Percentiles rank a stretch among this genome's conserved stretches.
Evolutionary conservation across 2,329 filamentous ascomycete genomes (phyloP).

Genomic region (Talaromyces albobiverticillius): DNA sequence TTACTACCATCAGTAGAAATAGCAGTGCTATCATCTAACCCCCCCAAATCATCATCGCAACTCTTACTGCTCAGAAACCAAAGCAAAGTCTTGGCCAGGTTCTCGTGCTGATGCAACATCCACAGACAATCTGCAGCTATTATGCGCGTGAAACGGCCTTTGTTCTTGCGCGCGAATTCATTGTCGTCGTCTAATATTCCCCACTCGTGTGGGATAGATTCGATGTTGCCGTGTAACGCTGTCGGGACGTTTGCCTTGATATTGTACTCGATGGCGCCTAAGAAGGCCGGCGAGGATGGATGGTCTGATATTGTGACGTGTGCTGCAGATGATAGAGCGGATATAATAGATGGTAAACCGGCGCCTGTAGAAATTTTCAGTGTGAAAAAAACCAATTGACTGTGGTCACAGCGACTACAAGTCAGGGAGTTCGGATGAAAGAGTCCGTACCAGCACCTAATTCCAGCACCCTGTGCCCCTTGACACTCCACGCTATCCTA

Average conservation of each 20-base stretch:
- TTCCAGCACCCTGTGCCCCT: conserved; percentile 54
- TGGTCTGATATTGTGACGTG: conserved; percentile 52
- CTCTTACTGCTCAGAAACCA: conserved; percentile 49
- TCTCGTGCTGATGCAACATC: conserved; percentile 57
- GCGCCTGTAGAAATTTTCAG: conserved; percentile 28
- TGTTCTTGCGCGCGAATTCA: conserved; percentile 36
- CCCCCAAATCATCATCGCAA: conserved; percentile 25
- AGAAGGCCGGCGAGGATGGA: conserved; percentile 40
- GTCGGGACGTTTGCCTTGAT: conserved; percentile 44
- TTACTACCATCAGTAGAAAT: conserved; percentile 48
- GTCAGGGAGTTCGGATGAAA: too few species aligned
- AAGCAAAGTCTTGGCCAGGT: conserved; percentile 53
- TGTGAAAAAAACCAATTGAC: neutral
- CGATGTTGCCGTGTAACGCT: conserved; percentile 18
- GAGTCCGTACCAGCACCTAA: conserved; percentile 57
- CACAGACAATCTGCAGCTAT: conserved; percentile 61
- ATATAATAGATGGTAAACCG: conserved; percentile 41
- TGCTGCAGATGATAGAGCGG: conserved; percentile 33
- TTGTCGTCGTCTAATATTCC: conserved; percentile 39
- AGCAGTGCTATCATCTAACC: neutral
- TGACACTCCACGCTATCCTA: conserved; percentile 39
- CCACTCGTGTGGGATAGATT: conserved; percentile 55
- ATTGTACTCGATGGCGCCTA: conserved; percentile 45
- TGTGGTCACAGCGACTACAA: neutral
- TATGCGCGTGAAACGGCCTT: conserved; percentile 50